Percentiles rank a stretch among this genome's conserved stretches.
phyloP scores from a whole-genome alignment of 2,329 filamentous ascomycete genomes.

The Botrytis cinerea region DNA sequence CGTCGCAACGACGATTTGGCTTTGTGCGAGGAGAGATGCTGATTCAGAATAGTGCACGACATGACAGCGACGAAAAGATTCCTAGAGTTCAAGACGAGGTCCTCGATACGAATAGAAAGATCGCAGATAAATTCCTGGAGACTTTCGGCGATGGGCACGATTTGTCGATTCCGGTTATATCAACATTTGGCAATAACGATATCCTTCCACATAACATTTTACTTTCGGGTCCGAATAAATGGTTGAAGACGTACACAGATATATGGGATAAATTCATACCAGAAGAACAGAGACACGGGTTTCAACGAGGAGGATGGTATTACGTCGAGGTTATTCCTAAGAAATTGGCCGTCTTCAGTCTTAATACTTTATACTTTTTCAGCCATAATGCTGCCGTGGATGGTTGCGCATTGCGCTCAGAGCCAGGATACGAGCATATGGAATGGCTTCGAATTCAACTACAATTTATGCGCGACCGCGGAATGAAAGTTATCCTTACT shows the following conservation, averaged over 20 bases:
- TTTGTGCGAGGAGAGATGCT: constrained; percentile 14
- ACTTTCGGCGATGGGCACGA: constrained; percentile 64
- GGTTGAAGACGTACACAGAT: constrained; percentile 74
- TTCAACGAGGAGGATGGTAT: constrained; percentile 93
- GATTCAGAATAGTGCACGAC: constrained; percentile 49
- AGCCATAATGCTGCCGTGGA: constrained; percentile 91
- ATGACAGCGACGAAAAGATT: constrained; percentile 81
- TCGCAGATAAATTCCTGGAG: constrained; percentile 75
- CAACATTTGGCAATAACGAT: constrained; percentile 95
- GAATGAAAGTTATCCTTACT: constrained; percentile 92
- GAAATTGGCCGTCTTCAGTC: constrained; percentile 83
- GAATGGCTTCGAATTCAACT: constrained; percentile 94
- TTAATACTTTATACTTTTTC: constrained; percentile 97
- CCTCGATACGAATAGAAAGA: constrained; percentile 71
- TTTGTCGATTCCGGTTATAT: constrained; percentile 77
- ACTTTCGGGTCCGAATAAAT: constrained; percentile 78
- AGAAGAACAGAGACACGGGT: constrained; percentile 86
- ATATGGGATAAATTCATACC: constrained; percentile 90
- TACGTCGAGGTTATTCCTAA: constrained; percentile 87
- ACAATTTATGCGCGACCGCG: constrained; percentile 74
- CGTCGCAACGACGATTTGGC: constrained; percentile 2
- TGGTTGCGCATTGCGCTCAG: constrained; percentile 74
- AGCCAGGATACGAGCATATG: constrained; percentile 92
- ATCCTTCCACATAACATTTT: constrained; percentile 97
- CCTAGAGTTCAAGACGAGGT: constrained; percentile 78